Conservation (phyloP, 2,329 filamentous ascomycete genomes). For the Apiospora phragmitis region DNA sequence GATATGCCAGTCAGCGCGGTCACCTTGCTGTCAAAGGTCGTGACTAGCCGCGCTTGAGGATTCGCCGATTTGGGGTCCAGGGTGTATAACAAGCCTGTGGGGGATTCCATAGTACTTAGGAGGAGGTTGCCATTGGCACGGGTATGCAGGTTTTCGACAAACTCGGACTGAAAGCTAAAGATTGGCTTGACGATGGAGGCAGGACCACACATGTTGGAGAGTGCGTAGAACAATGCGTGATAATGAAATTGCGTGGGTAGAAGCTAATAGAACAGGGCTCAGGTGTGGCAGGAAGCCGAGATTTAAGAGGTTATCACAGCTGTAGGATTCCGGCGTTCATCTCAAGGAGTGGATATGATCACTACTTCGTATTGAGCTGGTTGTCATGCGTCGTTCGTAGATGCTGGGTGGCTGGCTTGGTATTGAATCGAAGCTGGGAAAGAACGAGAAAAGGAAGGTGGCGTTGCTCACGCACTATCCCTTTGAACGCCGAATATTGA, state of each 20-base stretch:
- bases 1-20: slow-evolving; percentile 17
- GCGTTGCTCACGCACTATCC: neutral
- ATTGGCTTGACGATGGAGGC: neutral
- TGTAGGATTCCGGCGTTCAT: neutral
- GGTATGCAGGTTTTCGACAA: slow-evolving; percentile 20
- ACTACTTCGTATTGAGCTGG: neutral
- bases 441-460: no score
- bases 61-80: slow-evolving; percentile 18
- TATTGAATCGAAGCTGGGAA: neutral
- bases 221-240: neutral
- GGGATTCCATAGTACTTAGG: slow-evolving; percentile 17
- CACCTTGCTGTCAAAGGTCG: neutral
- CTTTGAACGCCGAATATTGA: no score
- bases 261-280: neutral
- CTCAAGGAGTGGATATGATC: neutral
- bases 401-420: neutral
- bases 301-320: neutral
- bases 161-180: slow-evolving; percentile 11
- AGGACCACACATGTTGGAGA: neutral
- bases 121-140: slow-evolving; percentile 22
- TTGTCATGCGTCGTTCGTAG: neutral
- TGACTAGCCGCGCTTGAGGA: slow-evolving; percentile 17
- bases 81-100: slow-evolving; percentile 17
- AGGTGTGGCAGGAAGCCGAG: neutral
- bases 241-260: neutral